These are phyloP conservation scores for Thelephora terrestris DNA, from an alignment of 1,284 basidiomycete genomes.

Conservation along the genomic window DNA sequence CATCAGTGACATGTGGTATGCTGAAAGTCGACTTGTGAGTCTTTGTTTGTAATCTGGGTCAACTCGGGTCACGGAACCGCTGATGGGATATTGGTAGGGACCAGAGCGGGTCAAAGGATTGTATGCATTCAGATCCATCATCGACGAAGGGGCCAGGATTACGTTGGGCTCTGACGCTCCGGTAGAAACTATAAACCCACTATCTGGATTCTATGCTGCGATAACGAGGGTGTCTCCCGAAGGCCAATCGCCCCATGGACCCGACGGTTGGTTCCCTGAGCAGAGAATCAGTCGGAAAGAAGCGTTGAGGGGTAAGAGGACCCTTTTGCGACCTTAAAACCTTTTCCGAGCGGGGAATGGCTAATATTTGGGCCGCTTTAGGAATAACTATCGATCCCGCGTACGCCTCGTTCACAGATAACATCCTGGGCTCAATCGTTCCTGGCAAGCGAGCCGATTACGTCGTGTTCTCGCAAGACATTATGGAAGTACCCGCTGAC, in stretches of 20 bases:
- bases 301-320: slow-evolving; percentile 46
- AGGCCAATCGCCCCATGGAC: slow-evolving; percentile 75
- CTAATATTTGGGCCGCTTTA: slow-evolving; percentile 12
- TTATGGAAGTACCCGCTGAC: slow-evolving; percentile 55
- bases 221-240: slow-evolving; percentile 65
- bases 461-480: slow-evolving; percentile 71
- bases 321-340: not conserved
- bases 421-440: slow-evolving; percentile 59
- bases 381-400: slow-evolving; percentile 75
- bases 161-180: slow-evolving; percentile 85
- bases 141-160: slow-evolving; percentile 52
- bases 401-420: slow-evolving; percentile 78
- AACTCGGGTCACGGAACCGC: slow-evolving; percentile 4
- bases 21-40: slow-evolving; percentile 66
- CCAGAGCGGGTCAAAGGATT: slow-evolving; percentile 75
- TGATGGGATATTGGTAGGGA: slow-evolving; percentile 36
- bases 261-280: slow-evolving; percentile 78
- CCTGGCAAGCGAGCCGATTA: slow-evolving; percentile 80
- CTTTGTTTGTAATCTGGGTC: not conserved
- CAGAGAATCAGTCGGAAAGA: slow-evolving; percentile 69
- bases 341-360: not conserved
- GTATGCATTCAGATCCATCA: slow-evolving; percentile 75
- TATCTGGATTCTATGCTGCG: slow-evolving; percentile 78
- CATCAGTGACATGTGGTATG: slow-evolving; percentile 86
- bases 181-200: slow-evolving; percentile 73